phyloP scores from a whole-genome alignment of 2,329 filamentous ascomycete species.

The Fusarium nelsonii region DNA sequence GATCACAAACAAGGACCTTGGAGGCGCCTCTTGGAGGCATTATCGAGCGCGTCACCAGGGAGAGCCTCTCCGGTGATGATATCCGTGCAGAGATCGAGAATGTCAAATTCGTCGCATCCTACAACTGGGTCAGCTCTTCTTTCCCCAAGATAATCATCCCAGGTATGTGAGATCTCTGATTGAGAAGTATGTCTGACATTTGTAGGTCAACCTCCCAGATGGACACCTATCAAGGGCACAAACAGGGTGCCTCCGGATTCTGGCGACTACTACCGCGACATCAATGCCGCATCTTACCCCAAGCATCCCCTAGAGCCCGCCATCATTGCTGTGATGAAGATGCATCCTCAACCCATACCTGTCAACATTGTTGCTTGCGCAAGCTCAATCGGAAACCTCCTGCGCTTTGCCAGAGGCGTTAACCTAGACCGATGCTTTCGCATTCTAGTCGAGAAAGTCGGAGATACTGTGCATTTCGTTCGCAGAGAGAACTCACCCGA shows the following conservation, averaged over 20 bases:
- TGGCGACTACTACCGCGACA: slow-evolving; percentile 65
- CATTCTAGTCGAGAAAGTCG: slow-evolving; percentile 68
- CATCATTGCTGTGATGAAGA: slow-evolving; percentile 55
- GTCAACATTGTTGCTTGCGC: slow-evolving; percentile 72
- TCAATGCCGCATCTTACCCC: slow-evolving; percentile 64
- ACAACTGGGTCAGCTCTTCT: slow-evolving; percentile 61
- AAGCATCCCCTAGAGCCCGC: slow-evolving; percentile 64
- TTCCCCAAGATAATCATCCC: slow-evolving; percentile 60
- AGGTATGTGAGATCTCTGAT: slow-evolving; percentile 42
- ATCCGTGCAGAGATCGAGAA: slow-evolving; percentile 50
- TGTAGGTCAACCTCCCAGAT: slow-evolving; percentile 42
- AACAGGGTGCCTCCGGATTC: slow-evolving; percentile 51
- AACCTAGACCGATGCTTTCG: slow-evolving; percentile 66
- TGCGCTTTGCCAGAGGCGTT: slow-evolving; percentile 64
- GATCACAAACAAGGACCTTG: no score
- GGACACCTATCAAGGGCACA: slow-evolving; percentile 29
- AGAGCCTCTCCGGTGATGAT: neutral
- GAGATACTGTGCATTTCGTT: slow-evolving; percentile 71
- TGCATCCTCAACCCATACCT: slow-evolving; percentile 32
- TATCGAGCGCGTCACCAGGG: slow-evolving; percentile 36
- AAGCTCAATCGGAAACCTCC: slow-evolving; percentile 71
- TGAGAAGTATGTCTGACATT: slow-evolving; percentile 3
- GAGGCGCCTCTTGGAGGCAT: slow-evolving; percentile 41
- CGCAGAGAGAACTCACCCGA: slow-evolving; percentile 71
- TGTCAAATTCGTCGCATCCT: slow-evolving; percentile 59